phyloP scores from a whole-genome alignment of 768 basidiomycete genomes.

The Suillus variegatus region DNA sequence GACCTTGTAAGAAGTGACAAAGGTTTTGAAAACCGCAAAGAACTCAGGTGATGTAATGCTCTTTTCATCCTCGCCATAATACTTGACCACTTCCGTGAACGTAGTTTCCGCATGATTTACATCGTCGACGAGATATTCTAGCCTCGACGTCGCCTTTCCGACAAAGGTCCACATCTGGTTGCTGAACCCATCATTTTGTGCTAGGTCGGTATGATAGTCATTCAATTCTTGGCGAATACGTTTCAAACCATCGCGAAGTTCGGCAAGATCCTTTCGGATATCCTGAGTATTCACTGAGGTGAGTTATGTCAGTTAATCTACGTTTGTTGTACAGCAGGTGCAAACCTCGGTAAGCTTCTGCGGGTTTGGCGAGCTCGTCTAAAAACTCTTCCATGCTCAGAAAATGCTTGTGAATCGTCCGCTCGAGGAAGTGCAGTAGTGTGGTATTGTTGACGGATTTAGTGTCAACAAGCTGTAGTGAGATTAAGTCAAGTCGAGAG shows the following conservation, averaged over 20 bases:
- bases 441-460: slow-evolving; percentile 96
- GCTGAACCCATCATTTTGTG: slow-evolving; percentile 75
- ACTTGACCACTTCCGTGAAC: slow-evolving; percentile 82
- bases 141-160: slow-evolving; percentile 67
- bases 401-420: slow-evolving; percentile 86
- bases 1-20: slow-evolving; percentile 90
- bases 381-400: slow-evolving; percentile 85
- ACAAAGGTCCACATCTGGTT: slow-evolving; percentile 93
- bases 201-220: slow-evolving; percentile 75
- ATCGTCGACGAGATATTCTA: slow-evolving; percentile 86
- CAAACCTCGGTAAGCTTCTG: slow-evolving; percentile 90
- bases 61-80: slow-evolving; percentile 93
- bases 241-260: slow-evolving; percentile 76
- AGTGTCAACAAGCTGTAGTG: slow-evolving; percentile 85
- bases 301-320: slow-evolving; percentile 5
- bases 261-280: slow-evolving; percentile 70
- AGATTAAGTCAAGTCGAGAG: slow-evolving; percentile 6
- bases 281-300: slow-evolving; percentile 83
- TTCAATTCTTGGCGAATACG: slow-evolving; percentile 78
- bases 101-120: slow-evolving; percentile 83
- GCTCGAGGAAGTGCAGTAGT: slow-evolving; percentile 90
- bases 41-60: slow-evolving; percentile 87
- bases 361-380: slow-evolving; percentile 85
- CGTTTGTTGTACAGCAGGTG: slow-evolving; percentile 4
- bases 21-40: slow-evolving; percentile 96